Conservation (phyloP, 805 yeast genomes). For the Saturnispora bothae region DNA sequence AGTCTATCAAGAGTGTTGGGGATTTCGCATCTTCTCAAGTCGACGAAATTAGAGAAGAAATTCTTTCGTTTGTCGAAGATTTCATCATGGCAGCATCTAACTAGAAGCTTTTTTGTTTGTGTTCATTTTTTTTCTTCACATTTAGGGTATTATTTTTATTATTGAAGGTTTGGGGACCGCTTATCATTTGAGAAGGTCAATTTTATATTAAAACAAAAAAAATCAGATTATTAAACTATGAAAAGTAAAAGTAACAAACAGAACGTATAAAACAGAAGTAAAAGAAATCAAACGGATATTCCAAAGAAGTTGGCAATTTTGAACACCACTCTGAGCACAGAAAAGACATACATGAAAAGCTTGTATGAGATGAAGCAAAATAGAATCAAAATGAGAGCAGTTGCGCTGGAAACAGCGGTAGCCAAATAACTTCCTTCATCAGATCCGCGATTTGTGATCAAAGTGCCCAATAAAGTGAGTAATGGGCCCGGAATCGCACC, state of each 20-base stretch:
- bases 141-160: too few relatives aligned
- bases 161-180: too few relatives aligned
- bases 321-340: neutral
- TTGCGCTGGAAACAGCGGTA: slow-evolving; percentile 4
- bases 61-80: slow-evolving; percentile 16
- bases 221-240: too few relatives aligned
- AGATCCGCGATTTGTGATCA: slow-evolving; percentile 6
- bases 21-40: slow-evolving; percentile 17
- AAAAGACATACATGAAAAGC: neutral
- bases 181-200: too few relatives aligned
- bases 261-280: too few relatives aligned
- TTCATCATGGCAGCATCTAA: too few relatives aligned
- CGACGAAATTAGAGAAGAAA: slow-evolving; percentile 15
- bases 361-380: slow-evolving; percentile 1
- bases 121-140: too few relatives aligned
- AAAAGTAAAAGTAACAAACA: too few relatives aligned
- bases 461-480: slow-evolving; percentile 3
- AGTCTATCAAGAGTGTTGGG: slow-evolving; percentile 15
- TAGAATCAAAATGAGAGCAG: neutral
- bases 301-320: slow-evolving; percentile 1
- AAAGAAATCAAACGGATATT: too few relatives aligned
- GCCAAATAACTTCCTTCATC: slow-evolving; percentile 8
- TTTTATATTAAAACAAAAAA: too few relatives aligned
- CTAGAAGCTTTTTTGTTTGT: too few relatives aligned
- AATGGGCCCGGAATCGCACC: slow-evolving; percentile 5